Evolutionary conservation across 2,329 filamentous ascomycete species (phyloP).

Genomic region (Pseudogymnoascus sp.): DNA sequence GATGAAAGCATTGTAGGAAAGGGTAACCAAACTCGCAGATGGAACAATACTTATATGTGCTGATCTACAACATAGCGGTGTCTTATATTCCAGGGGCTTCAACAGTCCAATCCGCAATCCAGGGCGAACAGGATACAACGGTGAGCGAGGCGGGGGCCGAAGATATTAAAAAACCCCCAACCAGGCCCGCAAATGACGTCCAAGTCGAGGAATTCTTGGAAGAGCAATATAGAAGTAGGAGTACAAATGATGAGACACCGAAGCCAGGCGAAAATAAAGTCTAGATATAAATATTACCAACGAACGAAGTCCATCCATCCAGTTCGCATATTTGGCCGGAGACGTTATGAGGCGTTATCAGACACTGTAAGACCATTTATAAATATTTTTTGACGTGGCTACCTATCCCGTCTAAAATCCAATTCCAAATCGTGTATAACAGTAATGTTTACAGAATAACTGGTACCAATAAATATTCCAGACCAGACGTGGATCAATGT

Average conservation of each 20-base stretch:
- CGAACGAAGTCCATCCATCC: background rate
- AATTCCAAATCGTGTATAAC: too few relatives aligned
- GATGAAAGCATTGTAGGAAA: conserved; percentile 19
- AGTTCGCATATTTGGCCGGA: background rate
- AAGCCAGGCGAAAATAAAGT: background rate
- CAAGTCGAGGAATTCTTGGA: conserved; percentile 27
- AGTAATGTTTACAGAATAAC: too few relatives aligned
- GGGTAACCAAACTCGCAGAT: conserved; percentile 14
- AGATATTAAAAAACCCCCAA: conserved; percentile 16
- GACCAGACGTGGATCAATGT: too few relatives aligned
- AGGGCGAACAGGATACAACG: conserved; percentile 12
- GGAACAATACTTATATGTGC: background rate
- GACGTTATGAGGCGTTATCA: background rate
- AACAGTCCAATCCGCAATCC: conserved; percentile 13
- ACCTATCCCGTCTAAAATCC: background rate
- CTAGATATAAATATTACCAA: background rate
- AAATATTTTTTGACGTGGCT: background rate
- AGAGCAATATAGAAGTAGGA: conserved; percentile 23
- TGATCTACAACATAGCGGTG: conserved; percentile 16
- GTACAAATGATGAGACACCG: background rate
- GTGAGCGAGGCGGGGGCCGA: conserved; percentile 9
- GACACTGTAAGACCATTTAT: background rate
- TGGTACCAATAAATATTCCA: too few relatives aligned
- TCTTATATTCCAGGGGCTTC: conserved; percentile 21
- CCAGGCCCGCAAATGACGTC: conserved; percentile 24